Evolutionary conservation across 768 basidiomycete species (phyloP), one percentile per base, ranked within the genome.

Genomic region (Suillus americanus): DNA sequence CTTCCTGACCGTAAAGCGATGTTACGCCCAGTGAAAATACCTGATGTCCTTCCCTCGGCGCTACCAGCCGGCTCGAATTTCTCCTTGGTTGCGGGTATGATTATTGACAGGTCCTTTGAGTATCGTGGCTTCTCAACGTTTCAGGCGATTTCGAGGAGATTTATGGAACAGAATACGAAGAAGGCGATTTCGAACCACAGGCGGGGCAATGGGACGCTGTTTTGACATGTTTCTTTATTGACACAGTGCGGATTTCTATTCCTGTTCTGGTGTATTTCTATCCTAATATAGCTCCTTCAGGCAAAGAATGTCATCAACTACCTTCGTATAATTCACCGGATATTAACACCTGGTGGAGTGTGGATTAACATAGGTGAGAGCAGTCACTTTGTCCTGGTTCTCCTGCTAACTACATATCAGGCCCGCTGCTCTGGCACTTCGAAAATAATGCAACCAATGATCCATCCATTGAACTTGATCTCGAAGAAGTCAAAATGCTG

Each of bases 391-490:
- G 33, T 35, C 35, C 62, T 8, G n/a, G 33, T 5, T 28, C 4
- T 18, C 0, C 13, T 5, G 25, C 20, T 6, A 25, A 65, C 2
- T 14, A 53, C 45, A 18, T 50, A 56, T 61, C 51, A 90, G 95
- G 96, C 3, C 97, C 97, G 0, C 78, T 97, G 1, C 78, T 98
- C n/a, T 99, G 97, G 96, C 97, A 99, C 74, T 98, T 89, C 76
- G 96, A 98, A 72, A 96, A 97, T 76, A 95, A 93, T 72, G 82
- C 74, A 62, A 86, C 87, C 48, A 86, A 88, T 67, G 94, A 97
- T 67, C 83, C 87, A 0, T 94, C 92, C 1, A 83, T 99, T 41
- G 96, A 98, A 76, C 82, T 98, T 20, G 90, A 89, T 70, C 78
- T 98, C n/a, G 91, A 93, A 64, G 95, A 98, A 72, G 84, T 97